Percentiles rank a stretch among this genome's conserved stretches.
These are phyloP conservation scores for Ceratocystis papillata DNA, from an alignment of 2,329 filamentous ascomycete species.

Conservation along the genomic window DNA sequence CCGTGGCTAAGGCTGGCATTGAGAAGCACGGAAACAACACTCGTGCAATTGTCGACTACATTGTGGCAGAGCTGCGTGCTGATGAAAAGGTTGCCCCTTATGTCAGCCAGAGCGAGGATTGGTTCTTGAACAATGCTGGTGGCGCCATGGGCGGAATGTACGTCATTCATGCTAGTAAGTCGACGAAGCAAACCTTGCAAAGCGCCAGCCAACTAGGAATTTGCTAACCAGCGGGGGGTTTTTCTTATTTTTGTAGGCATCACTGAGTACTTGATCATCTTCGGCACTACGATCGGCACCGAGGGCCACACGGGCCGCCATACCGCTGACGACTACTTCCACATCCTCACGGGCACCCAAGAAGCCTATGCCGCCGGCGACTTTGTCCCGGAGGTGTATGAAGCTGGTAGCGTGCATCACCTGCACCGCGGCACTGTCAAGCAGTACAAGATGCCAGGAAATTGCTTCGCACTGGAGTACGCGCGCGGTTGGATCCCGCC, in stretches of 20 bases:
- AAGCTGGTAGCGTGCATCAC: slow-evolving; percentile 59
- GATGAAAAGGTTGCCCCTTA: slow-evolving; percentile 38
- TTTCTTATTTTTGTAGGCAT: slow-evolving; percentile 40
- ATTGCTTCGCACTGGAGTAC: slow-evolving; percentile 74
- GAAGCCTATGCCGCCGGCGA: slow-evolving; percentile 60
- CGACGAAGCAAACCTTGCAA: not conserved
- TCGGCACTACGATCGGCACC: slow-evolving; percentile 71
- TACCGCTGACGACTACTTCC: slow-evolving; percentile 89
- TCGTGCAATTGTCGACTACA: slow-evolving; percentile 53
- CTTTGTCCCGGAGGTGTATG: slow-evolving; percentile 60
- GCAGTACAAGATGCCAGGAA: slow-evolving; percentile 71
- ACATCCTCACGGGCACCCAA: slow-evolving; percentile 72
- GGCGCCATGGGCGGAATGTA: slow-evolving; percentile 90
- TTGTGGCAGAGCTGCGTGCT: slow-evolving; percentile 55
- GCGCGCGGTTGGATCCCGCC: slow-evolving; percentile 83
- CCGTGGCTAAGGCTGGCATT: slow-evolving; percentile 56
- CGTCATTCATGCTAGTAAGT: slow-evolving; percentile 71
- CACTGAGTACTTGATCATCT: slow-evolving; percentile 85
- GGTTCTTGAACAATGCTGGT: slow-evolving; percentile 86
- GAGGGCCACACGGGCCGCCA: slow-evolving; percentile 82
- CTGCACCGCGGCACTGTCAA: slow-evolving; percentile 59
- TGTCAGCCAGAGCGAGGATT: slow-evolving; percentile 64
- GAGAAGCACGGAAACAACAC: slow-evolving; percentile 65
- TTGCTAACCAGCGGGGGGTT: slow-evolving; percentile 18
- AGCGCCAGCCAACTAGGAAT: not conserved